Base-by-base conservation (phyloP, 441 rosid species). In the Pelargonium myrrhifolium region DNA sequence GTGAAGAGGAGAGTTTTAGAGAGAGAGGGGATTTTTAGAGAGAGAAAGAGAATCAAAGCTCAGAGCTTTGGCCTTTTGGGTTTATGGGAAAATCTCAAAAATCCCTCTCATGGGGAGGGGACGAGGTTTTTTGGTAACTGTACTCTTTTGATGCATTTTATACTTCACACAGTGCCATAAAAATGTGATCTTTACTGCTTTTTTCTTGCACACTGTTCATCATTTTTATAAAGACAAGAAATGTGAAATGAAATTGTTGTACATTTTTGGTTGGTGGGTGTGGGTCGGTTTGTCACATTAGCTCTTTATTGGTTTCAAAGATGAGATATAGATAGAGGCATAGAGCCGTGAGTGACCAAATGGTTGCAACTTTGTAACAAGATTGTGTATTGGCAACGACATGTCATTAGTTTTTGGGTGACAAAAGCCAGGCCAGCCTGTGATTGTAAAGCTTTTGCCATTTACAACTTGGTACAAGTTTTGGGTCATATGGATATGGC, bases 41-140 rank as follows among this genome's bases (percentile, higher is more conserved):
- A 66, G 8, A 22, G 65, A 64, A 39, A 71, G 60, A 28, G 31
- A 55, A 40, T 66, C 67, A 12, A 51, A 76, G 77, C 71, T 76
- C 72, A 66, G 75, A 71, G 73, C 74, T 70, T 73, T 78, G 73
- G 65, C 64, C 73, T 67, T 62, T 70, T 71, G 56, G 75, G 66
- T 69, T 69, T 69, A 62, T 1, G 73, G 78, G 77, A 37, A 55
- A 55, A 55, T 55, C 26, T 55, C 24, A 55, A 72, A 79, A 74
- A 75, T 72, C 69, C 64, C 76, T 76, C 75, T 64, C 84, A 45
- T 58, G 73, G 75, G 80, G 40, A 77, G 79, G 64, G 64, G 73
- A 74, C 83, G 81, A 79, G 82, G 79, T 69, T 80, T 72, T 14
- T 76, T 68, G 79, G 66, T 65, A 70, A 66, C 59, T 22, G 69